Base-by-base conservation (phyloP, 2,329 filamentous ascomycete species). In the Aspergillus novoparasiticus region DNA sequence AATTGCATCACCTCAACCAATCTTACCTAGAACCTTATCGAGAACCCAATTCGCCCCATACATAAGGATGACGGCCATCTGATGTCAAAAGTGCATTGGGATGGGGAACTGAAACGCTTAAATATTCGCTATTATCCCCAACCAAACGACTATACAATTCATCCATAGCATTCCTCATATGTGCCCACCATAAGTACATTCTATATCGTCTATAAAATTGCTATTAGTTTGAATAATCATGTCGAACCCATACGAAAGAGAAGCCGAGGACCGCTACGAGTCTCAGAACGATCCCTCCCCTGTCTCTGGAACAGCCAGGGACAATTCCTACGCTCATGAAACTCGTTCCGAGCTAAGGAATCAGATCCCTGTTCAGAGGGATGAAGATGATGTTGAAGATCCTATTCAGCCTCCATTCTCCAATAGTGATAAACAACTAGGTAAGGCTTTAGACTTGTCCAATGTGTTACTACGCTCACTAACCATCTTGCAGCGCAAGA, bases 191-290 rank as follows among this genome's bases (percentile, higher is more conserved):
- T 14, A 36, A 16, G 14, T 14, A 36, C 34, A 6, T 6, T 36
- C 12, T 36, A 36, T 36, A 36, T 36, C 14, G 6, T 16, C 14
- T 36, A 16, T 16, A 16, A 36, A 5, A 36, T 36, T 4, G 34
- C 14, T 16, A 11, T 5, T 43, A 21, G 19, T 21, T 43, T 21
- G 16, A 43, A 14, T 9, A 51, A 51, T 10, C 19, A 75, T 72
- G 71, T 68, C 71, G 23, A 70, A 62, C 63, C 65, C 54, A 8
- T 30, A 32, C 19, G 70, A 73, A 63, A 68, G 70, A 67, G 65
- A 69, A 62, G 73, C 69, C 34, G 72, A 76, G 57, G 72, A 74
- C 59, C 45, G 9, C 32, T 75, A 74, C 63, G 73, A 75, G 65
- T 58, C 43, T 9, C 64, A 73, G 57, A 73, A 73, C 55, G 73